Evolutionary conservation across 306 rosid species (phyloP).

Genomic region (Castanopsis chinensis): DNA sequence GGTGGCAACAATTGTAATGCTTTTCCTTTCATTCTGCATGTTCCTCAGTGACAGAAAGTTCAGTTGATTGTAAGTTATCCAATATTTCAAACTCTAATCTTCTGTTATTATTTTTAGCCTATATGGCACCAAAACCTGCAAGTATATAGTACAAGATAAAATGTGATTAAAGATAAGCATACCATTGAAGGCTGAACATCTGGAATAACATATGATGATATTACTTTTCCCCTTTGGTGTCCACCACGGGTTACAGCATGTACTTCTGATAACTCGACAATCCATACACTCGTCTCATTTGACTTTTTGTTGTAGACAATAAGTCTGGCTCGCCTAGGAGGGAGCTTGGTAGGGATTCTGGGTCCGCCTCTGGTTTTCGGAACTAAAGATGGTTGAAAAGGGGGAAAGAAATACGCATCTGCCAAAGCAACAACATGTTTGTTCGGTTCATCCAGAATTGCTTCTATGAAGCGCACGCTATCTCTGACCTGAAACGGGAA

Average conservation of each 20-base stretch:
- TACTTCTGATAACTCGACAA: constrained; percentile 80
- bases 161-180: constrained; percentile 6
- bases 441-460: constrained; percentile 73
- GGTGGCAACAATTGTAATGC: background rate
- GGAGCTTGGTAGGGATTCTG: constrained; percentile 73
- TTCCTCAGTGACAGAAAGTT: background rate
- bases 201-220: constrained; percentile 65
- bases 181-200: constrained; percentile 97
- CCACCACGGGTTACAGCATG: constrained; percentile 95
- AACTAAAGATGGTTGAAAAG: constrained; percentile 87
- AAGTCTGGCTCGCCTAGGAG: constrained; percentile 90
- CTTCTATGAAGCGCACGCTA: constrained; percentile 86
- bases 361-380: constrained; percentile 85
- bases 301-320: constrained; percentile 79
- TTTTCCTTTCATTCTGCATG: background rate
- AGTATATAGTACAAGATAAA: background rate
- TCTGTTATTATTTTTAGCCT: background rate
- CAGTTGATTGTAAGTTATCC: background rate
- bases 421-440: constrained; percentile 86
- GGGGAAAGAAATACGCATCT: constrained; percentile 91
- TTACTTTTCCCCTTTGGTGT: constrained; percentile 89
- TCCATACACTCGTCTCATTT: constrained; percentile 67
- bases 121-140: background rate
- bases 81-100: background rate
- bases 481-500: constrained; percentile 67